Evolutionary conservation across 441 rosid genomes (phyloP).

Genomic region (Brassica hybrid): DNA sequence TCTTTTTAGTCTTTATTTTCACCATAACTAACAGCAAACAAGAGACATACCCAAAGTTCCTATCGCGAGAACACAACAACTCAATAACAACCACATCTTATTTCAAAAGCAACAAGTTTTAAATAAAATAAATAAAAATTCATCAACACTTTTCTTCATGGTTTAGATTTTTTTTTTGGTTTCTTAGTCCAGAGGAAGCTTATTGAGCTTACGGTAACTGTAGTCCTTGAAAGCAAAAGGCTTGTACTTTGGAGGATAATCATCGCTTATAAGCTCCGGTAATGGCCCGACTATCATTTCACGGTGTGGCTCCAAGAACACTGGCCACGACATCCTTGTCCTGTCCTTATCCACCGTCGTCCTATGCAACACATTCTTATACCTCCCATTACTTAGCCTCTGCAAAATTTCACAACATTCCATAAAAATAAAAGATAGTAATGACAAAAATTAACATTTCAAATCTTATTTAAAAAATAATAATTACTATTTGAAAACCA

Average conservation of each 20-base stretch:
- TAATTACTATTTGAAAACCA: not conserved
- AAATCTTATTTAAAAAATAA: not conserved
- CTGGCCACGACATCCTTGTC: conserved; percentile 78
- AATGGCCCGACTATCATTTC: conserved; percentile 63
- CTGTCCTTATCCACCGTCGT: conserved; percentile 58
- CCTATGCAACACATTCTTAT: conserved; percentile 59
- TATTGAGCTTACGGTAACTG: conserved; percentile 72
- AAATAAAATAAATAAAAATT: not conserved
- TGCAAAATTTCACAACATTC: conserved; percentile 27
- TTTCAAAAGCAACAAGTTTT: not conserved
- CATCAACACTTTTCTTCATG: not conserved
- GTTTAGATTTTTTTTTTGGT: not conserved
- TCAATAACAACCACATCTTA: conserved; percentile 25
- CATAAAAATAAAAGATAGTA: not conserved
- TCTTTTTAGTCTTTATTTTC: conserved; percentile 15
- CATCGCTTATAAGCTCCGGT: conserved; percentile 48
- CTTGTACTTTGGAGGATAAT: conserved; percentile 58
- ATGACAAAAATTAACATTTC: not conserved
- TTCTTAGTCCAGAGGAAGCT: conserved; percentile 64
- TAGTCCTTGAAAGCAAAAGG: conserved; percentile 67
- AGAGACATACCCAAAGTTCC: too few relatives aligned
- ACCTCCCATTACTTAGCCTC: conserved; percentile 66
- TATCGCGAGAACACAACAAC: conserved; percentile 28
- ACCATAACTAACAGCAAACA: not conserved
- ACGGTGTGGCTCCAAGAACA: conserved; percentile 62